A percentile compares a stretch with the other conserved stretches of the same genome.
Conservation (phyloP, 1,139 yeast species). For the Neolecta irregularis region DNA sequence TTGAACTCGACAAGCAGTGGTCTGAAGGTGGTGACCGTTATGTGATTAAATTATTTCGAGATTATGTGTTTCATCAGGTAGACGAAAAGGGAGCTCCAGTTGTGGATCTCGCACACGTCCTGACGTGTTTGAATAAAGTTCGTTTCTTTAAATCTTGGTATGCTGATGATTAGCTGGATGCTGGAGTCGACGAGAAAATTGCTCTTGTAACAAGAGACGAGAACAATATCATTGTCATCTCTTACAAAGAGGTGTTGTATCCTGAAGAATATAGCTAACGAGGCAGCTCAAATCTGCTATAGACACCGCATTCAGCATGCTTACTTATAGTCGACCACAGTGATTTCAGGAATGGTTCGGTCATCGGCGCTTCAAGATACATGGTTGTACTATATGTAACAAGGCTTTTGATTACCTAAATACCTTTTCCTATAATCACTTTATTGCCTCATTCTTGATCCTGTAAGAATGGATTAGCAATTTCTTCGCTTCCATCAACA, state of each 20-base stretch:
- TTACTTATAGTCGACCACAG: conserved; percentile 18
- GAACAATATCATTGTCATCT: conserved; percentile 59
- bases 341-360: not conserved
- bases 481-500: conserved; percentile 62
- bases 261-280: not conserved
- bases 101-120: conserved; percentile 68
- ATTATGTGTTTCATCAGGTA: conserved; percentile 70
- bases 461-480: conserved; percentile 49
- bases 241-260: conserved; percentile 41
- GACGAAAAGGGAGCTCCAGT: conserved; percentile 67
- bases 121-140: conserved; percentile 56
- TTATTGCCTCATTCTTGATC: conserved; percentile 5
- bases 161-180: conserved; percentile 38
- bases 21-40: conserved; percentile 63
- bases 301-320: conserved; percentile 53
- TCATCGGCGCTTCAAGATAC: not conserved
- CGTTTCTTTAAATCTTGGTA: not conserved
- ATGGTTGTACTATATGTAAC: not conserved
- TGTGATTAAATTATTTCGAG: conserved; percentile 63
- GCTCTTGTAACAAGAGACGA: conserved; percentile 73
- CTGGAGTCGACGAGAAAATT: conserved; percentile 74
- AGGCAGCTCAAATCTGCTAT: conserved; percentile 46
- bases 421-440: not conserved
- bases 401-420: not conserved
- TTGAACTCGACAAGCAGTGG: conserved; percentile 43